Conservation (phyloP, 2,329 filamentous ascomycete genomes). For the Aaosphaeria pasadenensis region DNA sequence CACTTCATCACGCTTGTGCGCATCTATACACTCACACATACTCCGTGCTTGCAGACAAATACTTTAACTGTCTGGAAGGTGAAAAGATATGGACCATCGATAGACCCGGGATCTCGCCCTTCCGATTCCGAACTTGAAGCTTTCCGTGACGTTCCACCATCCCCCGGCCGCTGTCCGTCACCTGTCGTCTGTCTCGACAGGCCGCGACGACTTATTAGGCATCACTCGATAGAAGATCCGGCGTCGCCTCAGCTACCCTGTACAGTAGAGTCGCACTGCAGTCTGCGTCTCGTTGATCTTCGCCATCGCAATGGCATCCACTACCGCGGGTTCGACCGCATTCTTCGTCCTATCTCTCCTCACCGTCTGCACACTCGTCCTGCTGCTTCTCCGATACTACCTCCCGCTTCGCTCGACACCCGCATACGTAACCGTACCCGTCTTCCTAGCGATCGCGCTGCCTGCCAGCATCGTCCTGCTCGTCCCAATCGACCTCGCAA, state of each 20-base stretch:
- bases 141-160: conserved; percentile 10
- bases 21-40: too few relatives aligned
- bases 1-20: too few relatives aligned
- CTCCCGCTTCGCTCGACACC: conserved; percentile 88
- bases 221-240: too few relatives aligned
- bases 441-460: conserved; percentile 93
- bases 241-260: too few relatives aligned
- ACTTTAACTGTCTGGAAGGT: too few relatives aligned
- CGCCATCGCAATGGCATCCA: conserved; percentile 43
- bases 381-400: conserved; percentile 85
- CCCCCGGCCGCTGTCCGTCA: not conserved
- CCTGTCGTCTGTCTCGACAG: not conserved
- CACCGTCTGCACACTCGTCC: conserved; percentile 69
- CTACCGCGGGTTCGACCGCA: conserved; percentile 73
- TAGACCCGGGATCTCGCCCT: not conserved
- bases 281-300: not conserved
- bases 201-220: not conserved
- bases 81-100: too few relatives aligned
- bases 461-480: conserved; percentile 88
- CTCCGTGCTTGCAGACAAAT: too few relatives aligned
- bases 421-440: conserved; percentile 82
- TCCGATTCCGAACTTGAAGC: conserved; percentile 15
- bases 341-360: conserved; percentile 73
- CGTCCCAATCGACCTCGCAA: conserved; percentile 93
- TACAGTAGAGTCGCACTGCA: too few relatives aligned